Evolutionary conservation across 225 moss, liverwort and hornwort species (phyloP), one percentile per base, ranked within the genome.

Genomic region (Thuidium tamariscinum): DNA sequence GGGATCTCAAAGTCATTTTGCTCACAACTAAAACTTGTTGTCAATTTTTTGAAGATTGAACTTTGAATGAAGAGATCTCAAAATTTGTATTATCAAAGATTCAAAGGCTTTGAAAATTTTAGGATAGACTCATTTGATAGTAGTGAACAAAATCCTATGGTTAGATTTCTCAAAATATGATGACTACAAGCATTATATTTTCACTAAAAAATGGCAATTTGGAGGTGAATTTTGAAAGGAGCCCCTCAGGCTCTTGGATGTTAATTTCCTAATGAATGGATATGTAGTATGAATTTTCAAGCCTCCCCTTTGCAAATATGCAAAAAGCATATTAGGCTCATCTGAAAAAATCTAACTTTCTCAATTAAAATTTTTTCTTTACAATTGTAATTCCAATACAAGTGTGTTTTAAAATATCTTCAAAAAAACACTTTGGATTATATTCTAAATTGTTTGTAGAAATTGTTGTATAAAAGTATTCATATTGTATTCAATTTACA

Each of bases 11-110:
- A 69, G 41, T n/a, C 25, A 26, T 69, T 69, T 0, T 69, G 2
- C 8, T 2, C 0, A 2, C 0, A 2, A 5, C 23, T 13, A 41
- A 23, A 22, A 32, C 1, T 1, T 17, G 2, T 4, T 12, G 2
- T 20, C n/a, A n/a, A n/a, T 66, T 66, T 66, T 11, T 36, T 21
- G 36, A 67, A 67, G 14, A 8, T 1, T 13, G 0, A 69, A 69
- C 8, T 69, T 41, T 70, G 26, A 42, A 42, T 3, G 9, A 70
- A 9, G 2, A 16, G 1, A 27, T 41, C 5, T 70, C 16, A 70
- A 42, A 42, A 42, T 42, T 2, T 0, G 0, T 42, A 5, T 0
- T 0, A 2, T 42, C 9, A 42, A 15, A 27, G 9, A 42, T 37
- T 42, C 9, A 42, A 15, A 27, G 9, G 42, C 67, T 42, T 42